Percentiles rank a stretch among this genome's conserved stretches.
Evolutionary conservation across 106 monocot genomes (phyloP).

Genomic region (Chionographis japonica): DNA sequence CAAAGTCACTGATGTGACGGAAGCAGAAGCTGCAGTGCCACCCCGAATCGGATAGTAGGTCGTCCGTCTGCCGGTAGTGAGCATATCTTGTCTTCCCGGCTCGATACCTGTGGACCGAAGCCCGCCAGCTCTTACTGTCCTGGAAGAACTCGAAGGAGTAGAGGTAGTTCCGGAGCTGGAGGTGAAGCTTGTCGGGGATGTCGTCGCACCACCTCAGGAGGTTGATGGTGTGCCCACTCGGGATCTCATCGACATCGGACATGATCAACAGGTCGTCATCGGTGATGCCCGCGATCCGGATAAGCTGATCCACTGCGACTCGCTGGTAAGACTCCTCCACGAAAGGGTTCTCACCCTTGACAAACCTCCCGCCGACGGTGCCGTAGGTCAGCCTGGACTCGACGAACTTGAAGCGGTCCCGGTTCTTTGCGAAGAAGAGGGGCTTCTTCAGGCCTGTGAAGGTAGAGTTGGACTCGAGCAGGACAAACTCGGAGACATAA

Average conservation of each 20-base stretch:
- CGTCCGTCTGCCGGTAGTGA: conserved; percentile 75
- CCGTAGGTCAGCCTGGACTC: conserved; percentile 79
- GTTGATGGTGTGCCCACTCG: conserved; percentile 80
- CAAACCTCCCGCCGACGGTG: conserved; percentile 62
- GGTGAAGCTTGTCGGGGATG: conserved; percentile 67
- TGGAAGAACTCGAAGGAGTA: conserved; percentile 82
- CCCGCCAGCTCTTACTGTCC: conserved; percentile 89
- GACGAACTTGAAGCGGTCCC: conserved; percentile 38
- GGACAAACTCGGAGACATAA: conserved; percentile 79
- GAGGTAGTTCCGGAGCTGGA: conserved; percentile 75
- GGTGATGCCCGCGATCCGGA: conserved; percentile 53
- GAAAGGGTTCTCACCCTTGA: conserved; percentile 82
- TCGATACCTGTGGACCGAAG: conserved; percentile 64
- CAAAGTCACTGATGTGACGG: conserved; percentile 62
- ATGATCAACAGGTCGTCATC: conserved; percentile 83
- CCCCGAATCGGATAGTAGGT: conserved; percentile 73
- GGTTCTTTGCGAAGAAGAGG: conserved; percentile 57
- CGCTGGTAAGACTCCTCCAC: conserved; percentile 77
- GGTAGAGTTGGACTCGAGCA: conserved; percentile 91
- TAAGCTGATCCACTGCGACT: conserved; percentile 64
- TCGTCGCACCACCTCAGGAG: conserved; percentile 85
- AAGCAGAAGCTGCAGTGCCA: conserved; percentile 98
- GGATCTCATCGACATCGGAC: conserved; percentile 95
- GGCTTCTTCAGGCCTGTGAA: conserved; percentile 71
- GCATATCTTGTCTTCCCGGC: conserved; percentile 73